Base-by-base conservation (phyloP, 371 early-diverging fungal species). In the Fennellomyces sp. region DNA sequence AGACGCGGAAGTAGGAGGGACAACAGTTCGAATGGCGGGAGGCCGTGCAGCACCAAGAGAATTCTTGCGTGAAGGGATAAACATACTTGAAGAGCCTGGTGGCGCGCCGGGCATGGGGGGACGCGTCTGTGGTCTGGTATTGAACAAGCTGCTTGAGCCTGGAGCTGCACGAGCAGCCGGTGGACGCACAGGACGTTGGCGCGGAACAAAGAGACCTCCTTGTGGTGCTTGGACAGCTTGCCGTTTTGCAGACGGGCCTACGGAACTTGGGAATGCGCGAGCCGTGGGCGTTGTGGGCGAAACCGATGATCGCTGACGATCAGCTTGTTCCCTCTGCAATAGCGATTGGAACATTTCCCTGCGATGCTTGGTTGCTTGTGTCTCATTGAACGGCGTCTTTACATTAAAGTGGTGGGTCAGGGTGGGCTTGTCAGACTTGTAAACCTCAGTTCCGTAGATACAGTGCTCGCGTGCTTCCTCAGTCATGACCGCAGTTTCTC, bases 331-430 rank as follows among this genome's bases (percentile, higher is more conserved):
- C 28, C 42, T 39, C 6, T 49, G 23, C n/a, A 61, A 15, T 6
- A 61, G n/a, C 12, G 49, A 47, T 30, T 52, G 19, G 33, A 61
- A 45, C 1, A 38, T 21, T 21, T 39, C 5, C 6, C 36, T 38
- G 23, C 61, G 61, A 19, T 45, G 45, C n/a, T 45, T 11, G 2
- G 41, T 21, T 15, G 12, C 27, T 23, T 7, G 3, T 5, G 41
- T 54, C 42, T 28, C 17, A 23, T 17, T 15, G 10, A 48, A 13
- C 21, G 30, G 23, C n/a, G 56, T n/a, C 12, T 33, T 56, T 5
- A 63, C 41, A 15, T 23, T 23, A 38, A 60, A 65, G 28, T 65
- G 66, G n/a, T 52, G 56, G 6, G 53, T 45, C 27, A 52, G 45
- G 11, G 66, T 60, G 15, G 61, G 66, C 31, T 56, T 35, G 10